A percentile compares a stretch with the other conserved stretches of the same genome.
Evolutionary conservation across 257 asterid genomes (phyloP).

Genomic region (Dorcoceras hygrometricum): DNA sequence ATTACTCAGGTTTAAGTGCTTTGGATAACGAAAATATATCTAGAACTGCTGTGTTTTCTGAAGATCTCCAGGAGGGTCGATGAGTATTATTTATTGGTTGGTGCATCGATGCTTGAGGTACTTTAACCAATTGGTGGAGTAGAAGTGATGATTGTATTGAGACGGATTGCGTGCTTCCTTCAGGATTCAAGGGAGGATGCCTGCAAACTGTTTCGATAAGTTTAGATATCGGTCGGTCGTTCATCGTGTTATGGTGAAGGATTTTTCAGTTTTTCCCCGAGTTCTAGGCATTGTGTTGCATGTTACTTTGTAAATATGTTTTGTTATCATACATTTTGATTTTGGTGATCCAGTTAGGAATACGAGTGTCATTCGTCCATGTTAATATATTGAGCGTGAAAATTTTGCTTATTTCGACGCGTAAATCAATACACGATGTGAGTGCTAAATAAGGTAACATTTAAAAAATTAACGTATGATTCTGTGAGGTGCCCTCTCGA

Average conservation of each 20-base stretch:
- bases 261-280: conserved; percentile 33
- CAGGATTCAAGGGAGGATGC: conserved; percentile 15
- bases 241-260: conserved; percentile 44
- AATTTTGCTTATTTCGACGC: too few species aligned
- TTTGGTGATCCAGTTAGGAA: not conserved
- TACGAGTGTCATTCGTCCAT: too few species aligned
- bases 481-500: too few species aligned
- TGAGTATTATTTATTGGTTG: conserved; percentile 28
- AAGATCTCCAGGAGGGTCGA: conserved; percentile 96
- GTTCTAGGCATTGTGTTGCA: conserved; percentile 43
- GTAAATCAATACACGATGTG: too few species aligned
- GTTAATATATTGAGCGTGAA: too few species aligned
- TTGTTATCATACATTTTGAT: conserved; percentile 6
- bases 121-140: conserved; percentile 13
- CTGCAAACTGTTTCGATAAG: conserved; percentile 3
- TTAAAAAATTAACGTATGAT: too few species aligned
- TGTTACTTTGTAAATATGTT: conserved; percentile 47
- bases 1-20: conserved; percentile 71
- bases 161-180: conserved; percentile 6
- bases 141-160: not conserved
- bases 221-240: conserved; percentile 21
- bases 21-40: conserved; percentile 60
- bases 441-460: too few species aligned
- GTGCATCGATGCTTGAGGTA: conserved; percentile 4
- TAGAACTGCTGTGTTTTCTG: conserved; percentile 73